Conservation (phyloP, 164 flowering plant genomes). For the Aristolochia californica region DNA sequence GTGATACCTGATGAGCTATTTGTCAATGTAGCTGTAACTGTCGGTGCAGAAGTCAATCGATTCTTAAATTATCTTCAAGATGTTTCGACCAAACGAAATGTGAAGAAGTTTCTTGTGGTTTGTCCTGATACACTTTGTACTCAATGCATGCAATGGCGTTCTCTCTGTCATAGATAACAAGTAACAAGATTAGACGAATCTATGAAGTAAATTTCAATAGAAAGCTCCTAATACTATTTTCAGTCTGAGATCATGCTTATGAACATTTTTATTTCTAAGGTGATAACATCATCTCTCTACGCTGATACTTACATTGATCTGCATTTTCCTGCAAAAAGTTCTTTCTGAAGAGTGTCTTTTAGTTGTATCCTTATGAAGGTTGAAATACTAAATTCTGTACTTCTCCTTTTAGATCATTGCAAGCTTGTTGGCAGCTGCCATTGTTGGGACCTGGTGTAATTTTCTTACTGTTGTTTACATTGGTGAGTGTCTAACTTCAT, state of each 20-base stretch:
- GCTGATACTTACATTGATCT: too few species aligned
- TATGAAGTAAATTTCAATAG: too few species aligned
- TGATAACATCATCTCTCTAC: too few species aligned
- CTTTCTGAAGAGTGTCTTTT: too few species aligned
- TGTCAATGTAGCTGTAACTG: conserved; percentile 38
- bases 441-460: conserved; percentile 92
- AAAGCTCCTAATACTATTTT: too few species aligned
- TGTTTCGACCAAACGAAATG: conserved; percentile 57
- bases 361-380: neutral
- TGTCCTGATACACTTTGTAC: neutral
- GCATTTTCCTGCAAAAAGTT: too few species aligned
- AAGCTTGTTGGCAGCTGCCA: conserved; percentile 66
- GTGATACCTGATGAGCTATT: conserved; percentile 52
- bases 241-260: too few species aligned
- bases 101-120: conserved; percentile 77
- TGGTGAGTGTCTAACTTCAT: conserved; percentile 35
- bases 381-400: neutral
- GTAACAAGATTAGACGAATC: too few species aligned
- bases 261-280: too few species aligned
- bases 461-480: conserved; percentile 74
- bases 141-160: too few species aligned
- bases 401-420: conserved; percentile 41
- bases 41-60: conserved; percentile 56
- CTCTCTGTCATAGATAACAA: too few species aligned
- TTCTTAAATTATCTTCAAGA: conserved; percentile 63